Percentiles rank a stretch among this genome's conserved stretches.
Evolutionary conservation across 192 early-diverging fungal genomes (phyloP).

Genomic region (Kappamyces sp.): DNA sequence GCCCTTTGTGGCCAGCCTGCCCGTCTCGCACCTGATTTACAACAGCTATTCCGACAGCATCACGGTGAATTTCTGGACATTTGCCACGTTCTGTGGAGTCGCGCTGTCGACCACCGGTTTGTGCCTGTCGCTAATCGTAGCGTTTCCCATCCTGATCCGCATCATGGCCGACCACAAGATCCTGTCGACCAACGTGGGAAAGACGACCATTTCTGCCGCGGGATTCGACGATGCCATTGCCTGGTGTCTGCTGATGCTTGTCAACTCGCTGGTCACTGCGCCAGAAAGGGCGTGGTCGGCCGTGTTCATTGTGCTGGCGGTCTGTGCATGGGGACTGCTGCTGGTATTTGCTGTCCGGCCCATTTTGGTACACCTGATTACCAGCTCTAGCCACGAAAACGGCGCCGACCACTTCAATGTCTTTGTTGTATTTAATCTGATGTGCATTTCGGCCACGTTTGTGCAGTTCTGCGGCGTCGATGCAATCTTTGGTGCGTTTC

Average conservation of each 20-base stretch:
- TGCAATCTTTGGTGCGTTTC: conserved; percentile 77
- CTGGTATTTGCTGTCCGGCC: not conserved
- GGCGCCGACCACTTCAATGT: not conserved
- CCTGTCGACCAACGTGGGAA: conserved; percentile 67
- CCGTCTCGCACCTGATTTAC: conserved; percentile 65
- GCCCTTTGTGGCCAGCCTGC: conserved; percentile 65
- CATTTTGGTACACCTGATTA: not conserved
- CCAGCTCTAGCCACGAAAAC: not conserved
- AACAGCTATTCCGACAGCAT: conserved; percentile 27
- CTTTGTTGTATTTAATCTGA: conserved; percentile 52
- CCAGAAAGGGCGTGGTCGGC: not conserved
- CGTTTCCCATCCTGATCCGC: conserved; percentile 72
- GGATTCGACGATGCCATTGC: conserved; percentile 67
- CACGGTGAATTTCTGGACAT: conserved; percentile 46
- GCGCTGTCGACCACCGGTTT: conserved; percentile 53
- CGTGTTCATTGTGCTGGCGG: not conserved
- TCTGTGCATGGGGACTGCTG: not conserved
- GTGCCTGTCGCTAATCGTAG: not conserved
- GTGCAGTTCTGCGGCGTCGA: conserved; percentile 77
- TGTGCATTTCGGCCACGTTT: conserved; percentile 54
- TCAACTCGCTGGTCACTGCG: not conserved
- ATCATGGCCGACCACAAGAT: conserved; percentile 77
- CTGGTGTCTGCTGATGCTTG: conserved; percentile 45
- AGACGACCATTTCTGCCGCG: conserved; percentile 69
- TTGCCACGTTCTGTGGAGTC: conserved; percentile 72